Conservation (phyloP, 495 filamentous ascomycete species). For the Annulohypoxylon maeteangense region DNA sequence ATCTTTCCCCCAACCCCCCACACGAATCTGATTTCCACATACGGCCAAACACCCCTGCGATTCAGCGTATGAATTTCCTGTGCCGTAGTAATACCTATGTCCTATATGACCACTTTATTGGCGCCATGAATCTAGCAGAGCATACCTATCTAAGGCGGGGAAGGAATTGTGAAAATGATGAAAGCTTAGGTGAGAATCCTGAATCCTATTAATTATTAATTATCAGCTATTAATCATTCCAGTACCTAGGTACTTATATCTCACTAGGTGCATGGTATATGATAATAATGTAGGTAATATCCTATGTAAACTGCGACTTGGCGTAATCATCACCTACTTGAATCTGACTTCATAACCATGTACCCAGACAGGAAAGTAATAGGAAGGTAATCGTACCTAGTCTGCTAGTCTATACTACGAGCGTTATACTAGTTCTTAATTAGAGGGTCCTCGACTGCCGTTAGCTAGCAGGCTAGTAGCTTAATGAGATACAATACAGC, state of each 20-base stretch:
- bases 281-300: too few species aligned
- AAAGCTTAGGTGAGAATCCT: constrained; percentile 4
- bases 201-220: constrained; percentile 10
- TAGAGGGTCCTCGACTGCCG: not conserved
- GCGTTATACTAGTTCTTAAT: not conserved
- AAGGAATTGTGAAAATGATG: not conserved
- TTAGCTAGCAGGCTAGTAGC: not conserved
- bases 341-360: not conserved
- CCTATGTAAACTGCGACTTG: not conserved
- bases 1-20: constrained; percentile 8
- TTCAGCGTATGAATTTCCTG: not conserved
- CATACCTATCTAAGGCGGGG: not conserved
- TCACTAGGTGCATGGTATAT: too few species aligned
- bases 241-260: not conserved
- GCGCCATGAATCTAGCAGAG: not conserved
- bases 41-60: not conserved
- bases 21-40: constrained; percentile 5
- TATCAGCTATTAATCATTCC: constrained; percentile 2
- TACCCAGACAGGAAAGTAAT: not conserved
- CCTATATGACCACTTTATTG: not conserved
- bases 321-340: not conserved
- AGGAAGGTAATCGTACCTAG: not conserved
- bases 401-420: not conserved
- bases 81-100: constrained; percentile 4
- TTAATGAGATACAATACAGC: not conserved